phyloP scores from a whole-genome alignment of 495 filamentous ascomycete species.

The Extremus antarcticus region DNA sequence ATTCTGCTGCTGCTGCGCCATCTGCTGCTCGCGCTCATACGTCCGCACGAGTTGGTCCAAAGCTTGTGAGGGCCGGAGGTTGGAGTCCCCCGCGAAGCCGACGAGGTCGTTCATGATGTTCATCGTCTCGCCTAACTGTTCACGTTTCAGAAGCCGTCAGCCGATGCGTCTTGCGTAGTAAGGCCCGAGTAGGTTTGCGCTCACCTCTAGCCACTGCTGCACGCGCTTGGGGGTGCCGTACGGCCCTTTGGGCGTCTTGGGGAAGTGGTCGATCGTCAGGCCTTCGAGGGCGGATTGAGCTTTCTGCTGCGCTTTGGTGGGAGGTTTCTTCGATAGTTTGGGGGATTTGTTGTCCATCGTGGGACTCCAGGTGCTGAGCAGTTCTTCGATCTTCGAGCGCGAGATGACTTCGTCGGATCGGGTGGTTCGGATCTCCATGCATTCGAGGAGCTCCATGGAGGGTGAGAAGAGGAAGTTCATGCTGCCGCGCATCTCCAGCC shows the following conservation, averaged over 20 bases:
- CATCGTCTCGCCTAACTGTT: slow-evolving; percentile 33
- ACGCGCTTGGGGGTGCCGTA: slow-evolving; percentile 23
- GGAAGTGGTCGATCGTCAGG: slow-evolving; percentile 23
- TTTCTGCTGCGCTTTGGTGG: slow-evolving; percentile 21
- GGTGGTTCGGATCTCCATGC: slow-evolving; percentile 25
- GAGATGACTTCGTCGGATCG: slow-evolving; percentile 25
- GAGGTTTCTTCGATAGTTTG: slow-evolving; percentile 30
- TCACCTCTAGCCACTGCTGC: slow-evolving; percentile 30
- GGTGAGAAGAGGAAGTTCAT: slow-evolving; percentile 7
- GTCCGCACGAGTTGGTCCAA: slow-evolving; percentile 21
- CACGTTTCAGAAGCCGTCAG: background rate
- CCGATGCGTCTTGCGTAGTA: background rate
- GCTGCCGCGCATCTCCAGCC: slow-evolving; percentile 12
- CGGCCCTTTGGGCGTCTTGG: slow-evolving; percentile 18
- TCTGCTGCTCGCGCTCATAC: slow-evolving; percentile 14
- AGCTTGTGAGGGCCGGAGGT: slow-evolving; percentile 25
- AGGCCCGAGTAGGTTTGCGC: background rate
- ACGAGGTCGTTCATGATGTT: slow-evolving; percentile 30
- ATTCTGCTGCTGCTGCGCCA: slow-evolving; percentile 20
- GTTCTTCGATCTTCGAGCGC: slow-evolving; percentile 24
- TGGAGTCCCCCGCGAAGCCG: slow-evolving; percentile 26
- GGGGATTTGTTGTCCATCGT: slow-evolving; percentile 27
- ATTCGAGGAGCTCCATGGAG: slow-evolving; percentile 22
- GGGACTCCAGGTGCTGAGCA: slow-evolving; percentile 25
- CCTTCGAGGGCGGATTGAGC: slow-evolving; percentile 15